Evolutionary conservation across 2,329 filamentous ascomycete species (phyloP), one percentile per base, ranked within the genome.

Genomic region (Colletotrichum costaricense): DNA sequence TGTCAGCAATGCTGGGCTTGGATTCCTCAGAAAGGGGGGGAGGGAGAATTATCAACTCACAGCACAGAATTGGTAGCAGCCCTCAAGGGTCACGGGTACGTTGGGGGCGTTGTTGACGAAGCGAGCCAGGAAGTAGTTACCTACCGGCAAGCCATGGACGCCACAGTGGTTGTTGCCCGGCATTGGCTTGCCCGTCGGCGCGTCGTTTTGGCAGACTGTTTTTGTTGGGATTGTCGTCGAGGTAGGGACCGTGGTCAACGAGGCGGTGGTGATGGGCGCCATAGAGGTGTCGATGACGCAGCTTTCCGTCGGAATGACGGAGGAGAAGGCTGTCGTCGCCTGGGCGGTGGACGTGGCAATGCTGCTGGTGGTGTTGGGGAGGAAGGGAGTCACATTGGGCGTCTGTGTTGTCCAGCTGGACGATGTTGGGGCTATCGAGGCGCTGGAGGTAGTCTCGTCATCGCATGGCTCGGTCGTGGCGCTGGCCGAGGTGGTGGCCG

Each of bases 61-160:
- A 63, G 76, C 75, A 75, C 84, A 86, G 78, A 85, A 84, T 72
- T 84, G 79, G 77, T 80, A 86, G 78, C 85, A 86, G 2, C 83
- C 84, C 70, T 82, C 77, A 8, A 84, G 77, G 2, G 81, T 83
- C 28, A 86, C 80, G 1, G 78, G 76, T 46, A 81, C 79, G 14
- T 75, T 78, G 1, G 72, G 71, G 7, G 75, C 77, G 69, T 85
- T 80, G 75, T 85, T 78, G 57, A 80, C 78, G 72, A 81, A 86
- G 74, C 82, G 80, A 12, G 81, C 83, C 2, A 86, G 75, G 72
- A 85, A 83, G 73, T 80, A 84, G 68, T 78, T 78, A 9, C 81
- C 82, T 2, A 78, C 76, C 1, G 82, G 78, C 68, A 77, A 62
- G 24, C 84, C 84, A 28, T 82, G 80, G 9, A 86, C 78, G 58